Base-by-base conservation (phyloP, 306 rosid species). In the Senna siamea region DNA sequence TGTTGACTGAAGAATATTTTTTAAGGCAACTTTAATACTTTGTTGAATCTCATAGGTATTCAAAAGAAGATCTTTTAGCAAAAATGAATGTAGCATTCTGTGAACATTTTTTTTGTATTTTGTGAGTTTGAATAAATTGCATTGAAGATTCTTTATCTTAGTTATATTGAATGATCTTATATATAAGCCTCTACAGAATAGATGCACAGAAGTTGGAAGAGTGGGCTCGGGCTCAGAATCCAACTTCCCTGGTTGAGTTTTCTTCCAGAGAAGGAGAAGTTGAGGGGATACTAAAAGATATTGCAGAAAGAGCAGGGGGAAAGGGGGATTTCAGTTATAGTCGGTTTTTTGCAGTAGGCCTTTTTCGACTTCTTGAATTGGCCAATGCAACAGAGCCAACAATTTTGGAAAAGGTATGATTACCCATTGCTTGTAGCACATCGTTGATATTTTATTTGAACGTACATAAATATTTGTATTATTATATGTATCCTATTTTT, bases 341-440 rank as follows among this genome's bases (percentile, higher is more conserved):
- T 73, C 97, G 98, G 35, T 95, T 95, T 88, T 92, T 95, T 79
- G 99, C 99, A 48, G 83, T 95, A 61, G 98, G 98, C 69, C 92
- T 95, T 60, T 95, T 95, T 68, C 98, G 99, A 37, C 86, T 95
- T 67, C 93, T 92, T 66, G 99, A 95, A 80, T 80, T 95, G 93
- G 93, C 97, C 71, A 90, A 92, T 86, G 98, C 93, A 68, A 87
- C 89, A 66, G 98, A 95, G 78, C 99, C 99, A 63, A 73, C 87
- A 61, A 77, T 92, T 62, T 82, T 95, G 81, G 98, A 95, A 83
- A 92, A 95, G 98, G 98, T 89, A 66, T 72, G 76, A 48, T 69
- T 69, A 51, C 56, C 46, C 40, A 70, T 7, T 74, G 67, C 62
- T 67, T 64, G 28, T 73, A 23, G 52, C 65, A 62, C n/a, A 56